Conservation (phyloP, 306 rosid species). For the Ammopiptanthus mongolicus region DNA sequence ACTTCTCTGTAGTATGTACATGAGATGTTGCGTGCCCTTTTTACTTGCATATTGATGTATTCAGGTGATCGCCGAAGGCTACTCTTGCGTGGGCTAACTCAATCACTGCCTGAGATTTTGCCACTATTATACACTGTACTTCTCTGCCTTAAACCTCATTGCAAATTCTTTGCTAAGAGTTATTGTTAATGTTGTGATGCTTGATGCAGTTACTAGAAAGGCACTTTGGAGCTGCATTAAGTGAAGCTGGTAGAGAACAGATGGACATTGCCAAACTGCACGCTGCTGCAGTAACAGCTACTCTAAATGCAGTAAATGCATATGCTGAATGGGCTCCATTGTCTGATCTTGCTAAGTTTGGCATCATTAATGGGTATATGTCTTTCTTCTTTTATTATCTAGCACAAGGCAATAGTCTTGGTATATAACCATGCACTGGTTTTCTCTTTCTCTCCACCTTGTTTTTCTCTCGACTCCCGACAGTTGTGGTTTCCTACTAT, state of each 20-base stretch:
- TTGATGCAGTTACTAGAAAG: conserved; percentile 75
- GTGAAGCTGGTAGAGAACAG: conserved; percentile 72
- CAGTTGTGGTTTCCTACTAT: conserved; percentile 88
- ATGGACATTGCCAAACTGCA: conserved; percentile 74
- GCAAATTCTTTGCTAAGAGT: neutral
- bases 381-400: conserved; percentile 24
- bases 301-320: conserved; percentile 82
- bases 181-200: conserved; percentile 28
- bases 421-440: neutral
- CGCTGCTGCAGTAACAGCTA: conserved; percentile 70
- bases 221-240: conserved; percentile 78
- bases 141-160: conserved; percentile 23
- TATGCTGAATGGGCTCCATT: conserved; percentile 99
- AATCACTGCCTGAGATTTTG: conserved; percentile 83
- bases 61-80: conserved; percentile 86
- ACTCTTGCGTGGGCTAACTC: conserved; percentile 84
- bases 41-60: conserved; percentile 26
- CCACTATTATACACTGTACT: conserved; percentile 74
- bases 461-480: conserved; percentile 19
- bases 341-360: conserved; percentile 82
- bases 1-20: conserved; percentile 14
- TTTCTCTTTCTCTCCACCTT: conserved; percentile 19
- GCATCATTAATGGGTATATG: conserved; percentile 84
- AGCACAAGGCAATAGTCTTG: conserved; percentile 15
- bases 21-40: conserved; percentile 20